Evolutionary conservation across 2,329 filamentous ascomycete species (phyloP).

Genomic region (Paecilomyces sp.): DNA sequence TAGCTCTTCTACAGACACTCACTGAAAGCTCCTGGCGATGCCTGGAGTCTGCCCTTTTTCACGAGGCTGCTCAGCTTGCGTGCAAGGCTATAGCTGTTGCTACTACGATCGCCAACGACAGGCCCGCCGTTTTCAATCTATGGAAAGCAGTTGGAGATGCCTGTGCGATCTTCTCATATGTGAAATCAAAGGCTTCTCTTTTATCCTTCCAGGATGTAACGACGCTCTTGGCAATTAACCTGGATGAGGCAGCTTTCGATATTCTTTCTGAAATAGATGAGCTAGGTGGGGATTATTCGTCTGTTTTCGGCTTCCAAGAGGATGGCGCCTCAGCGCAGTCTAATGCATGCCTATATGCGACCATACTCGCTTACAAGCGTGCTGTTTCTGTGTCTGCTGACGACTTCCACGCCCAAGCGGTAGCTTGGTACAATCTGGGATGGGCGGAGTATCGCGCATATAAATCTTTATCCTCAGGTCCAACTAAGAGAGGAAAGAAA

Average conservation of each 20-base stretch:
- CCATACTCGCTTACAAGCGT: slow-evolving; percentile 80
- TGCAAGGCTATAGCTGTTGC: slow-evolving; percentile 63
- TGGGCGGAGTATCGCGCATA: slow-evolving; percentile 88
- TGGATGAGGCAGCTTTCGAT: slow-evolving; percentile 49
- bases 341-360: slow-evolving; percentile 57
- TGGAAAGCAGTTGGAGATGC: slow-evolving; percentile 93
- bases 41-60: slow-evolving; percentile 77
- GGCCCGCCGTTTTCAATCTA: slow-evolving; percentile 75
- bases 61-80: slow-evolving; percentile 68
- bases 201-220: slow-evolving; percentile 55
- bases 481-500: slow-evolving; percentile 41
- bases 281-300: slow-evolving; percentile 39
- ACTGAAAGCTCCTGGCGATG: slow-evolving; percentile 73
- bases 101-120: slow-evolving; percentile 50
- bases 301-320: slow-evolving; percentile 24
- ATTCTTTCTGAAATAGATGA: slow-evolving; percentile 64
- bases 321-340: slow-evolving; percentile 26
- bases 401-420: slow-evolving; percentile 80
- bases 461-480: slow-evolving; percentile 48
- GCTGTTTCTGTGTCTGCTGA: slow-evolving; percentile 66
- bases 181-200: slow-evolving; percentile 59
- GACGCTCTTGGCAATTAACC: slow-evolving; percentile 50
- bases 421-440: slow-evolving; percentile 95
- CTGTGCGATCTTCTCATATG: slow-evolving; percentile 72
- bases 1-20: slow-evolving; percentile 81